phyloP scores from a whole-genome alignment of 495 filamentous ascomycete genomes.

The Lasiosphaeria ovina region DNA sequence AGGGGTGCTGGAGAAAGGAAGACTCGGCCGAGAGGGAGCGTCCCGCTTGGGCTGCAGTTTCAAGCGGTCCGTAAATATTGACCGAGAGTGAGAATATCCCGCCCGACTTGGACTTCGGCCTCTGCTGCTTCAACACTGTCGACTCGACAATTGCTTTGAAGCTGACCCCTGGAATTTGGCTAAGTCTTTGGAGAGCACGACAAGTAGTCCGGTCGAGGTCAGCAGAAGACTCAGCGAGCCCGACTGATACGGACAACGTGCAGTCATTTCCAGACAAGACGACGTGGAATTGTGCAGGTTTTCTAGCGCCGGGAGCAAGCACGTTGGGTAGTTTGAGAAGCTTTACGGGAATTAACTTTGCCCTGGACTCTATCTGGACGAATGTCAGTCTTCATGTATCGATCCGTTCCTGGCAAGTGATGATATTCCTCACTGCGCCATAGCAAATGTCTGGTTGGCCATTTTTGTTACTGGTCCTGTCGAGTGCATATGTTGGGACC shows the following conservation, averaged over 20 bases:
- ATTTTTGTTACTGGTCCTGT: background rate
- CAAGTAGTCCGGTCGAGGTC: background rate
- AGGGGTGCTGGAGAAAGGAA: background rate
- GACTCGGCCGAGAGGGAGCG: background rate
- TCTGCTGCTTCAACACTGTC: background rate
- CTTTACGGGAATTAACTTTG: background rate
- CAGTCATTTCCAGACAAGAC: background rate
- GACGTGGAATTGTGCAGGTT: background rate
- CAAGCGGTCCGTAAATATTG: background rate
- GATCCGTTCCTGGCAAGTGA: background rate
- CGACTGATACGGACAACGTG: background rate
- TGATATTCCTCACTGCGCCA: background rate
- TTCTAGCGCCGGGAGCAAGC: background rate
- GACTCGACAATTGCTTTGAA: background rate
- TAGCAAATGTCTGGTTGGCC: background rate
- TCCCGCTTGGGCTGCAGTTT: background rate
- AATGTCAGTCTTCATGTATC: background rate
- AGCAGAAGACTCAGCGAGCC: background rate
- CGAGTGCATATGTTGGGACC: background rate
- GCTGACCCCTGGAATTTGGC: background rate
- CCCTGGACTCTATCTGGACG: background rate
- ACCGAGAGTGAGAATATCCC: background rate
- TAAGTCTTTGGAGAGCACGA: background rate
- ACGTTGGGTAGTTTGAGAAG: background rate
- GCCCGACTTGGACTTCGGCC: background rate